Evolutionary conservation across 2,329 filamentous ascomycete genomes (phyloP).

Genomic region (Rhinocladiella similis): DNA sequence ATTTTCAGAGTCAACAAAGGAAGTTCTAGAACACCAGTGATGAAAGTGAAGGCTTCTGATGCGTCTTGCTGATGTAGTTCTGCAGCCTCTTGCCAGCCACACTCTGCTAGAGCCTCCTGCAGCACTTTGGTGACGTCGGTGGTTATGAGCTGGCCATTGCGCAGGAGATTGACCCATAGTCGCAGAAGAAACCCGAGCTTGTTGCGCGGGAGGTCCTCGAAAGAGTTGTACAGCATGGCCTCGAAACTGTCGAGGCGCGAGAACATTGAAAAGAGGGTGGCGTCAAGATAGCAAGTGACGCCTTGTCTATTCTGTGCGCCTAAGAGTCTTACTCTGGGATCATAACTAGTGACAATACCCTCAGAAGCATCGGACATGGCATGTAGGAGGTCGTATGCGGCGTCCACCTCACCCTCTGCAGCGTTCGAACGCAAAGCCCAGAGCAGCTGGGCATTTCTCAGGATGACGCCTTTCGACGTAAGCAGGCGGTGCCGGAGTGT

Average conservation of each 20-base stretch:
- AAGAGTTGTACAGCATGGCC: constrained; percentile 80
- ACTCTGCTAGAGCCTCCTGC: constrained; percentile 77
- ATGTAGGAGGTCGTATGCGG: constrained; percentile 73
- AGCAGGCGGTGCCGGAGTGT: constrained; percentile 54
- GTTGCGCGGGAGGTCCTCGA: constrained; percentile 69
- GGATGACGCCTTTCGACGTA: constrained; percentile 53
- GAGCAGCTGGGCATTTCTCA: constrained; percentile 63
- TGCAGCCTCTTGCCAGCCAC: constrained; percentile 83
- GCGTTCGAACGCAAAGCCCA: constrained; percentile 64
- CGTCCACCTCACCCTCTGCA: constrained; percentile 68
- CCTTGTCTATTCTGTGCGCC: constrained; percentile 83
- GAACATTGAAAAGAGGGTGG: constrained; percentile 94
- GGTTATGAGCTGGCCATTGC: constrained; percentile 80
- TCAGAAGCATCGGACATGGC: constrained; percentile 79
- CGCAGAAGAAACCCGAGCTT: constrained; percentile 76
- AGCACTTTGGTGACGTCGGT: constrained; percentile 83
- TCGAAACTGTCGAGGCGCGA: constrained; percentile 87
- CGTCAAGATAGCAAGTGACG: constrained; percentile 93
- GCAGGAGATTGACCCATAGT: constrained; percentile 90
- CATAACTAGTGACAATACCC: constrained; percentile 74
- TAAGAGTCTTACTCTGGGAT: constrained; percentile 69
- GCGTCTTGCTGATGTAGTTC: constrained; percentile 85
- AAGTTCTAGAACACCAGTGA: constrained; percentile 84
- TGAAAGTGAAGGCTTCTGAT: constrained; percentile 92
- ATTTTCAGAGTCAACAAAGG: constrained; percentile 89